Evolutionary conservation across 2,329 filamentous ascomycete species (phyloP).

Genomic region (Paraphoma chrysanthemicola): DNA sequence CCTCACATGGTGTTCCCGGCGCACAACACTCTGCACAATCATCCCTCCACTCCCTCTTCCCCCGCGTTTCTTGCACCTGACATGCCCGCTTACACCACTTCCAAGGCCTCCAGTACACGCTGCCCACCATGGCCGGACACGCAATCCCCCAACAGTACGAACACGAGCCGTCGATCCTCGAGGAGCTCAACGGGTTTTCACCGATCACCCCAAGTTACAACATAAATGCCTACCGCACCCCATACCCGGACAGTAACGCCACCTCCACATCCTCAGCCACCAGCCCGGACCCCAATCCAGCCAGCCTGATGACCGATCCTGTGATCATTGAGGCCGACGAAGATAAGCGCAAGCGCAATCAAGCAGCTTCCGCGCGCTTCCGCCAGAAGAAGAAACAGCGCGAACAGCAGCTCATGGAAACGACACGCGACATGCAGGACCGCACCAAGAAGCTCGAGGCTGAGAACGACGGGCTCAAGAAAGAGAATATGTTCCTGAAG

Average conservation of each 20-base stretch:
- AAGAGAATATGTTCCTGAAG: slow-evolving; percentile 52
- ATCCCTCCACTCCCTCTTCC: slow-evolving; percentile 3
- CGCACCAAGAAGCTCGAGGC: slow-evolving; percentile 76
- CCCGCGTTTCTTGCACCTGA: not conserved
- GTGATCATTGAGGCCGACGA: slow-evolving; percentile 69
- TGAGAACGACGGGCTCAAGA: slow-evolving; percentile 44
- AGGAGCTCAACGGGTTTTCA: slow-evolving; percentile 40
- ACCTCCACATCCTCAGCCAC: slow-evolving; percentile 35
- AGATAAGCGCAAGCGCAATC: slow-evolving; percentile 88
- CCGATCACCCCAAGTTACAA: slow-evolving; percentile 32
- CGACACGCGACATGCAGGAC: slow-evolving; percentile 74
- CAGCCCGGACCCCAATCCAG: slow-evolving; percentile 26
- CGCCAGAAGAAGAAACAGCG: slow-evolving; percentile 96
- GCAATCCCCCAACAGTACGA: slow-evolving; percentile 32
- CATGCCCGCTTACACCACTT: slow-evolving; percentile 31
- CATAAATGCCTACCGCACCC: slow-evolving; percentile 34
- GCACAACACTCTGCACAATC: not conserved
- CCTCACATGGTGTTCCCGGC: not conserved
- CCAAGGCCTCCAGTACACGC: slow-evolving; percentile 37
- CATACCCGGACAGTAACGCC: slow-evolving; percentile 43
- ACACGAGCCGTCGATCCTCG: slow-evolving; percentile 31
- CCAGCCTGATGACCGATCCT: slow-evolving; percentile 25
- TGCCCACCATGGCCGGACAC: slow-evolving; percentile 37
- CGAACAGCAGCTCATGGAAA: slow-evolving; percentile 72
- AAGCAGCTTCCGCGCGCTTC: slow-evolving; percentile 86